Evolutionary conservation across 441 rosid genomes (phyloP).

Genomic region (Codiaeum variegatum): DNA sequence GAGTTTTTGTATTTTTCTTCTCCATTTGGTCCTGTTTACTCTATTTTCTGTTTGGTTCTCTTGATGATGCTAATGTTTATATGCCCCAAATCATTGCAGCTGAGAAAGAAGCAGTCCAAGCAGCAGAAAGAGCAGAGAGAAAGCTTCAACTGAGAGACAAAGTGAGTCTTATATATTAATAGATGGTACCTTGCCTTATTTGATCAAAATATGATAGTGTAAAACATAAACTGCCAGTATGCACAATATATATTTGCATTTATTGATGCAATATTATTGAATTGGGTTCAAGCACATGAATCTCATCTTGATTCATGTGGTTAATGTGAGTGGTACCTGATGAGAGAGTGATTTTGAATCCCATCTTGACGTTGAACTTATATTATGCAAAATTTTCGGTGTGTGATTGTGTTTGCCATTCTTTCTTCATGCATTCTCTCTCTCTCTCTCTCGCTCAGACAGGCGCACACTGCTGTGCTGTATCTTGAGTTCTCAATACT

Average conservation of each 20-base stretch:
- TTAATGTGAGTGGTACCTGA: neutral
- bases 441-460: too few relatives aligned
- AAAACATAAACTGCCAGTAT: neutral
- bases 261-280: neutral
- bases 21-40: neutral
- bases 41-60: neutral
- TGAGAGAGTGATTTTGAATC: neutral
- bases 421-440: neutral
- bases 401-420: too few relatives aligned
- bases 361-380: neutral
- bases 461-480: neutral
- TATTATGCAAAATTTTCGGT: too few relatives aligned
- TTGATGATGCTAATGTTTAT: slow-evolving; percentile 2
- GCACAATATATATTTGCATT: neutral
- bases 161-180: slow-evolving; percentile 36
- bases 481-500: neutral
- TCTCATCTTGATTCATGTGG: too few relatives aligned
- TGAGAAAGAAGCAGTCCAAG: slow-evolving; percentile 84
- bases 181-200: neutral
- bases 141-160: slow-evolving; percentile 76
- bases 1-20: neutral
- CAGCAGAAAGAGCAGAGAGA: slow-evolving; percentile 89
- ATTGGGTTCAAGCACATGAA: neutral
- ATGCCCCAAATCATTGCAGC: slow-evolving; percentile 45
- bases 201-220: neutral